Conservation (phyloP, 2,329 filamentous ascomycete genomes). For the Mollisiaceae sp. region DNA sequence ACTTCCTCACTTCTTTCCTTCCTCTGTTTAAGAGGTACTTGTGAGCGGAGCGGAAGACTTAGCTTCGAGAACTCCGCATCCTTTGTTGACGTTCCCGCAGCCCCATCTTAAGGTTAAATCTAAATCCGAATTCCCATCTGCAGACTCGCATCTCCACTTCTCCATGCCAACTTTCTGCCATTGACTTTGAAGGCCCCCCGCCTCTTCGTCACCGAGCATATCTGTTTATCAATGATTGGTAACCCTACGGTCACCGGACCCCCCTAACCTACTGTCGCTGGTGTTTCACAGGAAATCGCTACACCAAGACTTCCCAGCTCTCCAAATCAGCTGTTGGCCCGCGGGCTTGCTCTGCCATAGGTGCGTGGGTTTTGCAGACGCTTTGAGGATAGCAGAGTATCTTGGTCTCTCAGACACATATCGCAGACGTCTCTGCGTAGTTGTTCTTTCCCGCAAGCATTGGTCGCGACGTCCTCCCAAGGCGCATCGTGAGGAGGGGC, state of each 20-base stretch:
- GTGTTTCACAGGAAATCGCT: background rate
- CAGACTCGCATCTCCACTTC: background rate
- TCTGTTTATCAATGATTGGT: background rate
- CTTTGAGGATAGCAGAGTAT: background rate
- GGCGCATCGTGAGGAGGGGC: background rate
- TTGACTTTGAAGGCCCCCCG: background rate
- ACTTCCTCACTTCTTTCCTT: no score
- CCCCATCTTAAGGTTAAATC: background rate
- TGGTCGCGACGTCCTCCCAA: background rate
- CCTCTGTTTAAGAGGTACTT: no score
- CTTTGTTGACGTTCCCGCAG: background rate
- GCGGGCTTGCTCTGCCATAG: background rate
- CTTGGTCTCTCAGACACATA: background rate
- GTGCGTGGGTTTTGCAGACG: background rate
- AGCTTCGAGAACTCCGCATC: background rate
- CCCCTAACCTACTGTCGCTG: background rate
- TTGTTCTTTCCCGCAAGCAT: background rate
- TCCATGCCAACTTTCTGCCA: background rate
- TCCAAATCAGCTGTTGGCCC: background rate
- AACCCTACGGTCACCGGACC: background rate
- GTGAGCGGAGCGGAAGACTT: background rate
- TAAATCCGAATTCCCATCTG: background rate
- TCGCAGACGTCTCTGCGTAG: background rate
- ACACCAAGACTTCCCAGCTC: background rate
- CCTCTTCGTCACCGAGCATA: background rate